Conservation (phyloP, 495 filamentous ascomycete species). For the Tuber aestivum region DNA sequence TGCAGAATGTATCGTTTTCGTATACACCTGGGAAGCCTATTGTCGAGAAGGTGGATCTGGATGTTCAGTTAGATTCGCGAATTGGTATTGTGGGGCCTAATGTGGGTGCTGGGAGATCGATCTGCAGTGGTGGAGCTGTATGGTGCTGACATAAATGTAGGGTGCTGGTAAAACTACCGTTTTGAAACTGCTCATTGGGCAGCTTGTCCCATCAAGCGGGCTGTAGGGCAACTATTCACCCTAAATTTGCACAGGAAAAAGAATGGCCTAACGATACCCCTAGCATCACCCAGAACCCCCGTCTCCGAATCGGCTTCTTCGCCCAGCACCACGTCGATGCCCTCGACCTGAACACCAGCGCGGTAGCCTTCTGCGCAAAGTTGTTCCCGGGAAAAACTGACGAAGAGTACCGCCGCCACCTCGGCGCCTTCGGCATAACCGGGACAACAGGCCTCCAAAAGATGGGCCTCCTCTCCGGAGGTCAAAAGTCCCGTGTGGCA, state of each 20-base stretch:
- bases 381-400: conserved; percentile 83
- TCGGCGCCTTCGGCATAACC: conserved; percentile 97
- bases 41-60: conserved; percentile 79
- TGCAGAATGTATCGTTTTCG: conserved; percentile 86
- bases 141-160: neutral
- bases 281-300: conserved; percentile 71
- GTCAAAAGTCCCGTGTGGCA: conserved; percentile 96
- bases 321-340: conserved; percentile 98
- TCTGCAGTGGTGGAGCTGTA: neutral
- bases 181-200: conserved; percentile 85
- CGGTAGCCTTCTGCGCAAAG: conserved; percentile 93
- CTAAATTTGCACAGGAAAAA: neutral
- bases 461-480: conserved; percentile 89
- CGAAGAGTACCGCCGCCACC: conserved; percentile 92
- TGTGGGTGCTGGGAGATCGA: conserved; percentile 21
- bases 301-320: conserved; percentile 90
- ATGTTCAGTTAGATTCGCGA: conserved; percentile 94
- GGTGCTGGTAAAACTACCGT: conserved; percentile 98
- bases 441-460: conserved; percentile 95
- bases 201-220: conserved; percentile 69
- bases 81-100: conserved; percentile 99
- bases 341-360: conserved; percentile 76
- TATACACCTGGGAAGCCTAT: conserved; percentile 76
- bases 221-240: conserved; percentile 39
- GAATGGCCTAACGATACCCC: neutral